Evolutionary conservation across 108 stramenopile genomes (phyloP), one percentile per base, ranked within the genome.

Genomic region (Cyclostephanos invisitatus): DNA sequence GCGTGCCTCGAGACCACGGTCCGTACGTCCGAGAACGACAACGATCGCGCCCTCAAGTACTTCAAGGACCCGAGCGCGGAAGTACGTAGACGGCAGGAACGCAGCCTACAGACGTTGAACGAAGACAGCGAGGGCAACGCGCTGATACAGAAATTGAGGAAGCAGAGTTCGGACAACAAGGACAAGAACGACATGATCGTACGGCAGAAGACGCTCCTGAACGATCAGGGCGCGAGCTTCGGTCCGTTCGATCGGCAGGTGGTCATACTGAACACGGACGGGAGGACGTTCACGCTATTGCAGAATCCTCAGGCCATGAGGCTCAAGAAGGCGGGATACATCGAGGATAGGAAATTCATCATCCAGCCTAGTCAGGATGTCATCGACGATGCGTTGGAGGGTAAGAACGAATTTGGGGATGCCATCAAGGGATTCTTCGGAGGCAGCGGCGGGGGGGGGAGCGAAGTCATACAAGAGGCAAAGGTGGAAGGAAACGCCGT

Each of bases 271-370:
- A 91, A 94, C 51, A 85, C 83, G 12, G 87, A 91, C 63, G 93
- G 90, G 22, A 81, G 78, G 48, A 81, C 80, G 12, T 94, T 91
- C 54, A 90, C 89, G 21, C 74, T 94, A 15, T 69, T 91, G 18
- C 57, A 87, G 47, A 90, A 85, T 68, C 89, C 89, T 24, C 90
- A 94, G 59, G 89, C 89, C 17, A 91, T 90, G 93, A 70, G 91
- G 35, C 64, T 94, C 37, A 94, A 94, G 49, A 83, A 91, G 58
- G 86, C 84, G 18, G 93, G 92, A 24, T 88, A 89, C 38, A 90
- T 89, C 60, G 64, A 90, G 63, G 90, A 85, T 68, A 81, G 80
- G 49, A 86, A 84, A 54, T 94, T 94, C 70, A 47, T 94, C 38
- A 88, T 81, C 35, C 92, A 91, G 69, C 88, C 90, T 2, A 89